Base-by-base conservation (phyloP, 2,329 filamentous ascomycete species). In the Colletotrichum liriopes region DNA sequence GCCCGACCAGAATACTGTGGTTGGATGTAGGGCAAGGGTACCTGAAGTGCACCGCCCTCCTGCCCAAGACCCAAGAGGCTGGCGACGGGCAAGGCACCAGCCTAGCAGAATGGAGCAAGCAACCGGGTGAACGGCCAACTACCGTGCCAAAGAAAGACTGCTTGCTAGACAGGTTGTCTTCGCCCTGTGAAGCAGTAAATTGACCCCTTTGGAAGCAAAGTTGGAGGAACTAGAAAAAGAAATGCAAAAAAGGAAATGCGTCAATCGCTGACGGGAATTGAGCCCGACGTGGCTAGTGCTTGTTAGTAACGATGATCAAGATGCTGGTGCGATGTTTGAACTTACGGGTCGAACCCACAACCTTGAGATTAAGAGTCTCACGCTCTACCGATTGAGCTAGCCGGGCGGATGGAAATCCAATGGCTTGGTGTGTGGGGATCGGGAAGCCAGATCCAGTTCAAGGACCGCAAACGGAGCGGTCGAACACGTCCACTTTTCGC, bases 331-430 rank as follows among this genome's bases (percentile, higher is more conserved):
- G 39, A 29, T 41, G 65, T n/a, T 61, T 32, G 3, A 37, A 61
- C 59, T 61, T 61, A 61, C 59, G 72, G 72, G 70, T 86, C 85
- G 85, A 88, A 89, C 87, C 84, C 84, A 83, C 85, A 87, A 83
- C 85, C 85, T 87, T 86, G 84, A 87, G 86, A 86, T 87, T 89
- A 88, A 89, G 90, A 92, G 90, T 91, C 90, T 91, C 87, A 91
- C 90, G 90, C 90, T 92, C 90, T 92, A 91, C 88, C 88, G 88
- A 90, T 90, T 91, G 88, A 90, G 88, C 88, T 90, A 90, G 85
- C 86, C 86, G 84, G 86, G 86, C 86, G 65, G 61, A 39, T 59
- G 5, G 52, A 2, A 62, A 80, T 47, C 69, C 65, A 69, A 61
- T 64, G 59, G 65, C 69, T 72, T 41, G 35, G 45, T 58, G 35